Base-by-base conservation (phyloP, 1,139 yeast genomes). In the Pneumocystis sp. region DNA sequence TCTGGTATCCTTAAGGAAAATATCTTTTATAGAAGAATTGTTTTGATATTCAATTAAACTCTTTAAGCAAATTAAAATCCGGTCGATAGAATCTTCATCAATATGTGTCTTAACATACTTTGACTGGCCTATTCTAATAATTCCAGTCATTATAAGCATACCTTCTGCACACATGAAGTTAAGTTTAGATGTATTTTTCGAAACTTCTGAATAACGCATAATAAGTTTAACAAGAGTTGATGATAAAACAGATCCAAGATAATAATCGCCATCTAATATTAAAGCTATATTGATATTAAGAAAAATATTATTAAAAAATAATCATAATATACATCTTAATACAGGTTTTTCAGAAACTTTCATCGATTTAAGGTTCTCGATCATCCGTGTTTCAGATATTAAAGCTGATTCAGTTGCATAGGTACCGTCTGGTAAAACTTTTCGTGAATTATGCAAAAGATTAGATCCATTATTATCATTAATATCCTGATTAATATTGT, bases 121-220 rank as follows among this genome's bases (percentile, higher is more conserved):
- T n/a, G 95, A 83, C 70, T 89, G 90, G 62, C 97, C 97, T 61
- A 85, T 93, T 73, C 98, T 84, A 69, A 95, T 80, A 64, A 93
- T 86, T 44, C 96, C 89, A 63, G 95, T 96, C 85, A 95, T 83
- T 67, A 90, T 87, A 72, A 95, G 82, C 78, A 91, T 81, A 29
- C 97, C 97, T 77, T 95, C 98, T 25, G 98, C 97, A 72, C 87
- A 89, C 73, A 90, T 81, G 21, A 95, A 95, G 76, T 95, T 91
- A 67, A 85, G 78, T 65, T 83, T 82, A 1, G 77, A 76, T 40
- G 67, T 69, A 68, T 84, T 82, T 7, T 81, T 76, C 3, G 86
- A 79, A 65, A 84, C 76, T 71, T 84, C 82, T 70, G 84, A 83
- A 73, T 87, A 85, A 74, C 96, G 84, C 71, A 95, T 80, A 50